Percentiles rank a stretch among this genome's conserved stretches.
Conservation (phyloP, 1,139 yeast species). For the Candida buenavistaensis region DNA sequence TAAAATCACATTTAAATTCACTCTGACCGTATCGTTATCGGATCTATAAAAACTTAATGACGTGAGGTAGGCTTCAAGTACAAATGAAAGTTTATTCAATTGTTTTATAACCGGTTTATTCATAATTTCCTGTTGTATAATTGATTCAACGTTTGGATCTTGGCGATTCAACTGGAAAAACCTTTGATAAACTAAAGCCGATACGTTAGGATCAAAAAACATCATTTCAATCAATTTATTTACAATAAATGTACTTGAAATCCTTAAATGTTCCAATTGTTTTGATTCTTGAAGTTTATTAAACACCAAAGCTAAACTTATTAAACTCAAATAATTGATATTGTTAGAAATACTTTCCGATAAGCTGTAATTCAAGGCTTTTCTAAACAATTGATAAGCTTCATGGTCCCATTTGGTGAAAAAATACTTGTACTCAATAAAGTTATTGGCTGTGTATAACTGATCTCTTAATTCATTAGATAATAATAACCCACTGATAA, state of each 20-base stretch:
- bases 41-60: constrained; percentile 19
- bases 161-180: constrained; percentile 17
- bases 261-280: constrained; percentile 21
- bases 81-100: constrained; percentile 47
- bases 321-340: constrained; percentile 29
- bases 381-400: constrained; percentile 22
- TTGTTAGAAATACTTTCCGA: constrained; percentile 23
- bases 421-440: constrained; percentile 32
- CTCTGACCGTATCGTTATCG: constrained; percentile 22
- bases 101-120: constrained; percentile 50
- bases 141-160: constrained; percentile 15
- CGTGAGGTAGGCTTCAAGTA: constrained; percentile 38
- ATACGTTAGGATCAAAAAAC: constrained; percentile 18
- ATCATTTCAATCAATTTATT: constrained; percentile 23
- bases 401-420: constrained; percentile 35
- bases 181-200: constrained; percentile 18
- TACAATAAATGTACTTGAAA: constrained; percentile 26
- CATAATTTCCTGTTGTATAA: constrained; percentile 18
- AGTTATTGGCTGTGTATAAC: constrained; percentile 27
- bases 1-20: constrained; percentile 21
- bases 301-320: constrained; percentile 35
- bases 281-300: constrained; percentile 23
- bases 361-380: constrained; percentile 26
- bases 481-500: constrained; percentile 53
- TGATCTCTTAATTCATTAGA: constrained; percentile 41